These are phyloP conservation scores for Penicillium italicum DNA, from an alignment of 2,329 filamentous ascomycete genomes.

Conservation along the genomic window DNA sequence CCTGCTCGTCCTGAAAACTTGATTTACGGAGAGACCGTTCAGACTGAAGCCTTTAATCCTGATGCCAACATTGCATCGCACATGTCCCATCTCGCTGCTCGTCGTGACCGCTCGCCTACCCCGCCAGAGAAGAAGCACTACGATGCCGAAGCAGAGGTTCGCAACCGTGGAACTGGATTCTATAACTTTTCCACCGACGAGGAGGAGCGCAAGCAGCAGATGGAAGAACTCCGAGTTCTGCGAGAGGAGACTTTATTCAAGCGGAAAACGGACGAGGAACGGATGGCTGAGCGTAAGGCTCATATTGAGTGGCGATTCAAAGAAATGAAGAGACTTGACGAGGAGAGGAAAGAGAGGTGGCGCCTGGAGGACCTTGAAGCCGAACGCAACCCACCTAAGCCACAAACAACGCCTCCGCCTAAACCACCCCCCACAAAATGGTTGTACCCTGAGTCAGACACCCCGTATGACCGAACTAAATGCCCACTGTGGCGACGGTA, in stretches of 20 bases:
- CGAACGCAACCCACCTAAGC: not conserved
- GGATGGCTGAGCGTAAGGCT: slow-evolving; percentile 56
- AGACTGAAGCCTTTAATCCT: slow-evolving; percentile 76
- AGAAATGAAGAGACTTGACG: slow-evolving; percentile 43
- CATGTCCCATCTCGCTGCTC: slow-evolving; percentile 75
- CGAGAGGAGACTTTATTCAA: slow-evolving; percentile 65
- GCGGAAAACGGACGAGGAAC: slow-evolving; percentile 54
- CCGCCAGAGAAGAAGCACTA: slow-evolving; percentile 81
- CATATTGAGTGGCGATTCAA: slow-evolving; percentile 53
- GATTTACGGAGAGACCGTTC: slow-evolving; percentile 82
- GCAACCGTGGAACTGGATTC: slow-evolving; percentile 86
- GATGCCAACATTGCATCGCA: slow-evolving; percentile 60
- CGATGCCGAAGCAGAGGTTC: slow-evolving; percentile 75
- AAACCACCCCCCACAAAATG: not conserved
- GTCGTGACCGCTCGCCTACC: slow-evolving; percentile 74
- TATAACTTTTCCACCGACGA: slow-evolving; percentile 82
- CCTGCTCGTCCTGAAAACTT: slow-evolving; percentile 61
- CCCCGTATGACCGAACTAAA: not conserved
- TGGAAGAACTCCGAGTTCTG: slow-evolving; percentile 67
- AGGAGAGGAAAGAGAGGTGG: slow-evolving; percentile 36
- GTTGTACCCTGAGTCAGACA: not conserved
- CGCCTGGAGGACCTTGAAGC: not conserved
- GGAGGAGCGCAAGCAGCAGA: slow-evolving; percentile 64
- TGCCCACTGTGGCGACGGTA: not conserved
- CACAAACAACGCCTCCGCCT: not conserved